Evolutionary conservation across 139 green algal species (phyloP).

Genomic region (Pseudopediastrum boryanum): DNA sequence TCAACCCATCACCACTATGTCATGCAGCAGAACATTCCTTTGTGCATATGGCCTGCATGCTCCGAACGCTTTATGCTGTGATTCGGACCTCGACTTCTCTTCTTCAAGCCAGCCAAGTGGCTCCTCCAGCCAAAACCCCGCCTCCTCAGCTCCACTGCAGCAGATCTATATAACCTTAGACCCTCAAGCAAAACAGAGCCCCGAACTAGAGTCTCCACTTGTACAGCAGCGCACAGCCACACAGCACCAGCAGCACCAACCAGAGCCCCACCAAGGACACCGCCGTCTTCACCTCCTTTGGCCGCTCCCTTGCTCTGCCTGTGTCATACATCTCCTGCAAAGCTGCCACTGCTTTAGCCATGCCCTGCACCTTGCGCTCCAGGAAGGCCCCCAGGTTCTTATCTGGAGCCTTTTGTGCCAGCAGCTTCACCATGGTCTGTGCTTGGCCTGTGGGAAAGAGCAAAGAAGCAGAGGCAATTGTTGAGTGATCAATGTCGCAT

Average conservation of each 20-base stretch:
- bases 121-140: too few species aligned
- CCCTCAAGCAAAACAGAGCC: too few species aligned
- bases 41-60: too few species aligned
- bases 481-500: neutral
- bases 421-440: conserved; percentile 24
- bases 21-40: too few species aligned
- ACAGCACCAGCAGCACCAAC: conserved; percentile 20
- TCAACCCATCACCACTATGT: too few species aligned
- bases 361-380: conserved; percentile 14
- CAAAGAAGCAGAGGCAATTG: neutral
- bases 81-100: too few species aligned
- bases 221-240: too few species aligned
- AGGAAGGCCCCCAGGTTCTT: conserved; percentile 16
- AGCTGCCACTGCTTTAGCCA: neutral
- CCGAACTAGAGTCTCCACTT: too few species aligned
- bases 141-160: too few species aligned
- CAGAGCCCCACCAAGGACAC: conserved; percentile 16
- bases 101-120: too few species aligned
- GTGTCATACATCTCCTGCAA: conserved; percentile 9
- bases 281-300: neutral
- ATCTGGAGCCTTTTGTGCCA: conserved; percentile 22
- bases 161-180: too few species aligned
- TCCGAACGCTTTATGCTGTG: too few species aligned
- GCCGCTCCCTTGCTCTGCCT: conserved; percentile 4
- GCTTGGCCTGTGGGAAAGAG: conserved; percentile 6